Evolutionary conservation across 169 alveolate genomes (phyloP), one percentile per base, ranked within the genome.

Genomic region (Theileria equi): DNA sequence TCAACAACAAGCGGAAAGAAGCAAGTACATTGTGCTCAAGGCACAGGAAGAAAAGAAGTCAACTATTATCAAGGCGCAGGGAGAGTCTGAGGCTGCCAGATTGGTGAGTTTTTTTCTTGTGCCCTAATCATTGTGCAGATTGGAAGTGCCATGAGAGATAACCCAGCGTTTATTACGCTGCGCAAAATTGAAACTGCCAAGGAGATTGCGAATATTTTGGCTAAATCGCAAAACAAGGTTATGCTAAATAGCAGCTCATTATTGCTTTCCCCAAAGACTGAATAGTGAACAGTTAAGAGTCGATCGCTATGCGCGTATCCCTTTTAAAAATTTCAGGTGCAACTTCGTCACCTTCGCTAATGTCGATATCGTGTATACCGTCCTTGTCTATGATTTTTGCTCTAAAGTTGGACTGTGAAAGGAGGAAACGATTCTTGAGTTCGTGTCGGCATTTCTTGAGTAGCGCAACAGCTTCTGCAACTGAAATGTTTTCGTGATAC

Each of bases 1-100:
- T 8, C 95, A 94, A 78, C 98, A 96, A 80, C 97, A 95, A 58
- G 99, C 99, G 6, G 98, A 95, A 82, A 87, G 97, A 70, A 96
- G 98, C 32, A 95, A 93, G 90, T 96, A 92, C 84, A 66, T 93
- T 21, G 98, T 95, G 43, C 88, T 91, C 73, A 88, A 93, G 80
- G 99, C 99, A 3, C 89, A 88, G 50, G 97, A 96, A 76, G 98
- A 94, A 81, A 96, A 95, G 82, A 95, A 94, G 79, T 79, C 93
- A 57, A 94, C 94, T 35, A 95, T 96, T 61, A 95, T 96, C 71
- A 96, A 89, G 80, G 99, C 99, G 16, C 92, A 94, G 89, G 99
- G 98, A 68, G 98, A 96, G 76, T 92, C 97, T 23, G 92, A 90
- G 84, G 96, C 97, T n/a, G 98, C 97, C 26, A 92, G 84, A 70